These are phyloP conservation scores for Solanum chiquidenum DNA, from an alignment of 257 asterid species.

Conservation along the genomic window DNA sequence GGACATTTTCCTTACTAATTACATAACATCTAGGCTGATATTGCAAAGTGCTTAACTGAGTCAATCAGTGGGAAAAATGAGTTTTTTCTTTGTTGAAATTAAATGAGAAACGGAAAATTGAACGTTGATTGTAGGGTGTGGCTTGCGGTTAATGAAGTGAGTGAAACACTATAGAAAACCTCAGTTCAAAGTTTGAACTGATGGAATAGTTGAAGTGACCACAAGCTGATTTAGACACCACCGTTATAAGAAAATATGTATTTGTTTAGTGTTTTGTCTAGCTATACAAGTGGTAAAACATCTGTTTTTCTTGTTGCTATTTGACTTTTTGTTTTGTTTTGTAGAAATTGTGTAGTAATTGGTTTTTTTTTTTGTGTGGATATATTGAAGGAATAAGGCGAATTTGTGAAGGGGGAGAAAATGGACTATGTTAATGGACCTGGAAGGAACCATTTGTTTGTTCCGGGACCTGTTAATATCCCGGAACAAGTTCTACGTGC, in stretches of 20 bases:
- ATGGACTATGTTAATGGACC: constrained; percentile 93
- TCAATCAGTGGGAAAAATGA: neutral
- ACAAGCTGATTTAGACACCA: neutral
- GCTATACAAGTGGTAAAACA: neutral
- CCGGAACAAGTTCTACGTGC: constrained; percentile 97
- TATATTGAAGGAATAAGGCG: neutral
- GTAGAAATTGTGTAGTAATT: neutral
- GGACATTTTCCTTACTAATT: neutral
- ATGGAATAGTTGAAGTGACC: neutral
- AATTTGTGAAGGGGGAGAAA: constrained; percentile 7
- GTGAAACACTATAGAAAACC: neutral
- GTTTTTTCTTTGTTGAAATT: neutral
- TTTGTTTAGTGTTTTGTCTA: neutral
- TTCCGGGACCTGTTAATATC: constrained; percentile 99
- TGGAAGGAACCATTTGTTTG: constrained; percentile 96
- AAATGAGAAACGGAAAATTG: neutral
- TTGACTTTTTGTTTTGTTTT: neutral
- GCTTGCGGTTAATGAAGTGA: neutral
- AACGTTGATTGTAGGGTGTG: neutral
- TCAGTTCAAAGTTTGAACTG: neutral
- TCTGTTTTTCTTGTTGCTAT: neutral
- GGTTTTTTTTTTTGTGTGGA: neutral
- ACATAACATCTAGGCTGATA: neutral
- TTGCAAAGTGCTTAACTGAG: neutral
- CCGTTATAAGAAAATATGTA: neutral